phyloP scores from a whole-genome alignment of 2,329 filamentous ascomycete genomes.

The Talaromyces amestolkiae region DNA sequence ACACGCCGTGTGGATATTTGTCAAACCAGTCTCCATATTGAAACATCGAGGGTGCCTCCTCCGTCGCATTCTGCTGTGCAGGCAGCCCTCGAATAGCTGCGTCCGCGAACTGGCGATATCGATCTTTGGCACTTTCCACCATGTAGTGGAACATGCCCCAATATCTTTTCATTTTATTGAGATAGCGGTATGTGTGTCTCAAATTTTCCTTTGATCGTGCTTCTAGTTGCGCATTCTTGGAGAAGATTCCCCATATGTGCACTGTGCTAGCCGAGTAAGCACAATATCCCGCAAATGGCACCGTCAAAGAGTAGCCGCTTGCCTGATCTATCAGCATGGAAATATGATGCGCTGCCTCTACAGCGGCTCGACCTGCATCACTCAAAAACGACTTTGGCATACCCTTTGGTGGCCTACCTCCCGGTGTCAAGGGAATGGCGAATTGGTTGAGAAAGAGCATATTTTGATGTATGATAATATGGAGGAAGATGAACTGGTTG shows the following conservation, averaged over 20 bases:
- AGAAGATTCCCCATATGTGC: slow-evolving; percentile 91
- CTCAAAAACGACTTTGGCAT: slow-evolving; percentile 76
- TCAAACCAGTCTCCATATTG: slow-evolving; percentile 99
- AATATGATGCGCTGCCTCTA: slow-evolving; percentile 81
- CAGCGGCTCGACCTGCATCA: slow-evolving; percentile 70
- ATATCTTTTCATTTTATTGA: slow-evolving; percentile 92
- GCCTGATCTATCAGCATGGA: slow-evolving; percentile 79
- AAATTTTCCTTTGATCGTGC: slow-evolving; percentile 78
- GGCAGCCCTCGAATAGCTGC: slow-evolving; percentile 65
- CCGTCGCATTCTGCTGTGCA: slow-evolving; percentile 25
- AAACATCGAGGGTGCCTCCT: slow-evolving; percentile 65
- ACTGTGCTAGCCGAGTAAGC: slow-evolving; percentile 90
- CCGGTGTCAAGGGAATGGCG: slow-evolving; percentile 68
- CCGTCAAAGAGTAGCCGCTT: slow-evolving; percentile 75
- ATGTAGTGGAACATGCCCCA: slow-evolving; percentile 99
- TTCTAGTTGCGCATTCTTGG: slow-evolving; percentile 73
- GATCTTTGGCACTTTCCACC: slow-evolving; percentile 84
- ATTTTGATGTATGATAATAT: slow-evolving; percentile 86
- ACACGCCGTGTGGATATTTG: slow-evolving; percentile 87
- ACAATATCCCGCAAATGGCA: slow-evolving; percentile 91
- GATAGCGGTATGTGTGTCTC: slow-evolving; percentile 81
- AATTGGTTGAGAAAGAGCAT: slow-evolving; percentile 87
- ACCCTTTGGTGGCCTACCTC: slow-evolving; percentile 63
- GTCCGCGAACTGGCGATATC: slow-evolving; percentile 82
- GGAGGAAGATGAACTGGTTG: slow-evolving; percentile 89